These are phyloP conservation scores for Podila horticola DNA, from an alignment of 192 early-diverging fungal species.

Conservation along the genomic window DNA sequence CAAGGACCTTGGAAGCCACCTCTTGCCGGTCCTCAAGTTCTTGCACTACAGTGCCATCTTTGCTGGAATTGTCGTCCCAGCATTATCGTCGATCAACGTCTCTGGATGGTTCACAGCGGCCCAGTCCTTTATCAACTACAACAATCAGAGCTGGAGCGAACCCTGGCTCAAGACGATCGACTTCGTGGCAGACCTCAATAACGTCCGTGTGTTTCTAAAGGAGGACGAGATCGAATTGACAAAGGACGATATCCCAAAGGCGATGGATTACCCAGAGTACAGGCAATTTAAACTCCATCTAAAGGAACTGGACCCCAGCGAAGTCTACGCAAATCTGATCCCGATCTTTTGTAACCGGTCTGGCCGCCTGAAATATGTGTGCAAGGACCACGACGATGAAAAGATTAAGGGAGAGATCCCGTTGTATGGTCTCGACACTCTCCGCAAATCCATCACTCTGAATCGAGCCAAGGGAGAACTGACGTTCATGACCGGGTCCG, in stretches of 20 bases:
- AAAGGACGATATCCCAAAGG: background rate
- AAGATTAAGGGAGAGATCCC: background rate
- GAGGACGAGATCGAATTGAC: background rate
- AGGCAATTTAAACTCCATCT: background rate
- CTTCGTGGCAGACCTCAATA: background rate
- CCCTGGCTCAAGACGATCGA: background rate
- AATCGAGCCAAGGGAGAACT: background rate
- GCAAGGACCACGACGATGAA: conserved; percentile 1
- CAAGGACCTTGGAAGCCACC: background rate
- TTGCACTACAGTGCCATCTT: conserved; percentile 3
- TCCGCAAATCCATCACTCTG: background rate
- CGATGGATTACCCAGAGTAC: background rate
- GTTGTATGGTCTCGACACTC: background rate
- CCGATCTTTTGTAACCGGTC: background rate
- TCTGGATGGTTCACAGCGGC: background rate
- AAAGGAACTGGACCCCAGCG: background rate
- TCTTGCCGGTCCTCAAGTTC: background rate
- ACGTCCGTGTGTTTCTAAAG: background rate
- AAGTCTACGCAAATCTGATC: conserved; percentile 3
- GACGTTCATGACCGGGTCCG: no score
- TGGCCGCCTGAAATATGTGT: background rate
- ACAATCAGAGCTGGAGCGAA: conserved; percentile 7
- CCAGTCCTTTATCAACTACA: conserved; percentile 3
- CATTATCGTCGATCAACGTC: background rate
- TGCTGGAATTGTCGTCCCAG: conserved; percentile 4